phyloP scores from a whole-genome alignment of 768 basidiomycete species.

The Dentipellis fragilis region DNA sequence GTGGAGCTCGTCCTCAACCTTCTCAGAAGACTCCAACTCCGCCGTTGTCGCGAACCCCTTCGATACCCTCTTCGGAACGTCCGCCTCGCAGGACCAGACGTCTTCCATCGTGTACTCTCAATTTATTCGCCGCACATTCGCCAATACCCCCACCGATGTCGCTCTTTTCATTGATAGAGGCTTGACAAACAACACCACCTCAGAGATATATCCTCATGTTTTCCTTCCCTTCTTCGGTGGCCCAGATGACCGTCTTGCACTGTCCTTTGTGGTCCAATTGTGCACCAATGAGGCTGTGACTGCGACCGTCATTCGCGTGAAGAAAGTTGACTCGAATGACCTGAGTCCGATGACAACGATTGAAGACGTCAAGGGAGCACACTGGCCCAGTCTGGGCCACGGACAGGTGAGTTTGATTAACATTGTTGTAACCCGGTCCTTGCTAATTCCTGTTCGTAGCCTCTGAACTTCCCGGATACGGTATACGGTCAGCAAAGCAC shows the following conservation, averaged over 20 bases:
- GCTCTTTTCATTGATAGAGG: conserved; percentile 82
- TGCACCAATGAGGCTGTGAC: conserved; percentile 53
- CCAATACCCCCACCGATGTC: conserved; percentile 62
- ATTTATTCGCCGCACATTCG: conserved; percentile 77
- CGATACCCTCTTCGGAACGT: conserved; percentile 63
- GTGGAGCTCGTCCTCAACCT: conserved; percentile 45
- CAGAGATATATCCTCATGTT: conserved; percentile 42
- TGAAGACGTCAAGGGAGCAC: conserved; percentile 18
- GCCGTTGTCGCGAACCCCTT: conserved; percentile 46
- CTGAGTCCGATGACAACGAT: conserved; percentile 21
- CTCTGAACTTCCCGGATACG: conserved; percentile 51
- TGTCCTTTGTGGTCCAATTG: conserved; percentile 73
- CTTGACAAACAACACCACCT: conserved; percentile 20
- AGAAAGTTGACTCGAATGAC: conserved; percentile 29
- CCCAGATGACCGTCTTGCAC: conserved; percentile 81
- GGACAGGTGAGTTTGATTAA: conserved; percentile 21
- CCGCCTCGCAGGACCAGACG: conserved; percentile 36
- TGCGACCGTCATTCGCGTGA: conserved; percentile 67
- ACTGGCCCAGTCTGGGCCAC: conserved; percentile 11
- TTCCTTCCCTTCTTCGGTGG: conserved; percentile 92
- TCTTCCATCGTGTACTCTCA: conserved; percentile 61
- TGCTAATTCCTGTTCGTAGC: conserved; percentile 22
- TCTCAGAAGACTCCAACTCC: conserved; percentile 19
- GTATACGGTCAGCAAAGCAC: conserved; percentile 59
- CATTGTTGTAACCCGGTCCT: not conserved